These are phyloP conservation scores for Flaveria ramosissima DNA, from an alignment of 129 eudicot species.

Conservation along the genomic window DNA sequence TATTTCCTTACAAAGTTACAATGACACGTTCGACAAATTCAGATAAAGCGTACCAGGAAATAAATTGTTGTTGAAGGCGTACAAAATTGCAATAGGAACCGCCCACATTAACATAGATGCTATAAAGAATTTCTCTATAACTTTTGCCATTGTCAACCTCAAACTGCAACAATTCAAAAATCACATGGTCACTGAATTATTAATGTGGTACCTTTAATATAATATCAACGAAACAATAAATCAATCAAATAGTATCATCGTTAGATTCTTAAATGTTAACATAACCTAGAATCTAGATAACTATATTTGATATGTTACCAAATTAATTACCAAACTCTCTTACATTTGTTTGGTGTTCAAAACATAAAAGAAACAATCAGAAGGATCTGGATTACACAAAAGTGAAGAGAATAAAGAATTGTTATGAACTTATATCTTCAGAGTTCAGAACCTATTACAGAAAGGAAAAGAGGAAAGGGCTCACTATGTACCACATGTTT, in stretches of 20 bases:
- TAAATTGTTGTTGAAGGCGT: slow-evolving; percentile 70
- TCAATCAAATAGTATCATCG: background rate
- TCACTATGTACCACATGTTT: too few relatives aligned
- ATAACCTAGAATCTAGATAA: background rate
- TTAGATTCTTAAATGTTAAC: background rate
- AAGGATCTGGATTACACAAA: background rate
- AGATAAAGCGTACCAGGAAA: slow-evolving; percentile 59
- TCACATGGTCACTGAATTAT: slow-evolving; percentile 4
- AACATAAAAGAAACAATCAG: background rate
- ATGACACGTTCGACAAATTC: background rate
- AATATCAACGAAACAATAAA: background rate
- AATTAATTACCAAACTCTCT: background rate
- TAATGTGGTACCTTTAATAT: background rate
- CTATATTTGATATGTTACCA: background rate
- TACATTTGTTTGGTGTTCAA: background rate
- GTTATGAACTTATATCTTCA: too few relatives aligned
- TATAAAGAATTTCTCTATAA: slow-evolving; percentile 65
- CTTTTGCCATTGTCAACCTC: slow-evolving; percentile 45
- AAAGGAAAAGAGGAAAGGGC: too few relatives aligned
- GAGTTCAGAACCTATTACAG: too few relatives aligned
- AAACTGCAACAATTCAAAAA: slow-evolving; percentile 27
- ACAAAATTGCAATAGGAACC: slow-evolving; percentile 69
- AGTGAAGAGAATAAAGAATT: too few relatives aligned
- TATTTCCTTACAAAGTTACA: background rate
- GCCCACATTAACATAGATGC: slow-evolving; percentile 85